Evolutionary conservation across 2,329 filamentous ascomycete species (phyloP), one percentile per base, ranked within the genome.

Genomic region (Aspergillus fischeri): DNA sequence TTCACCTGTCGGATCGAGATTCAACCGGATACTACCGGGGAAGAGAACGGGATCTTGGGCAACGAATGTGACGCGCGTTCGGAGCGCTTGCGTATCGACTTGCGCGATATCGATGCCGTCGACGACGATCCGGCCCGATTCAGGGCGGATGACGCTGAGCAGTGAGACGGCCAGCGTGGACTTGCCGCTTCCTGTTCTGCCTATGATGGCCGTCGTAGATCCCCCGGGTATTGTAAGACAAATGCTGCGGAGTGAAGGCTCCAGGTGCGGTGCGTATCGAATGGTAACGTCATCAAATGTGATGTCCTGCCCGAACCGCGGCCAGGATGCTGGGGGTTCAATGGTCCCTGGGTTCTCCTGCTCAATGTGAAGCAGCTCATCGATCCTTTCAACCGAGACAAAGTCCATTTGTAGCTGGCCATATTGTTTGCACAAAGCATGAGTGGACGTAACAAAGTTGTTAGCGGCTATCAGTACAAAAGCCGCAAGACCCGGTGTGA

Each of bases 341-440:
- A 90, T 73, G 1, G 83, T 80, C 1, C 91, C 91, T 0, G 77
- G 80, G 0, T 85, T 78, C 70, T 96, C 92, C 68, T 90, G 85
- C 17, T 92, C 89, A 0, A 96, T 82, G 57, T 90, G 84, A 1
- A 94, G 80, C 0, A 96, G 81, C 71, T 94, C 90, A 9, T 94
- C 86, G 0, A 96, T 87, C 44, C 92, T 85, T 74, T 96, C 92
- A 0, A 96, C 90, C 0, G 89, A 92, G 0, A 96, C 91, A 63
- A 96, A 96, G 68, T 96, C 89, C 83, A 96, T 92, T 70, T 96
- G 91, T 1, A 96, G 80, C 67, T 90, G 85, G 2, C 92, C 92
- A 66, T 96, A 96, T 57, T 86, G 83, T 59, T 86, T 85, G 73
- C 92, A 96, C 0, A 96, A 81, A 1, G 79, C 77, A 67, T 92